Evolutionary conservation across 495 filamentous ascomycete genomes (phyloP).

Genomic region (Trichocladium uniseriatum): DNA sequence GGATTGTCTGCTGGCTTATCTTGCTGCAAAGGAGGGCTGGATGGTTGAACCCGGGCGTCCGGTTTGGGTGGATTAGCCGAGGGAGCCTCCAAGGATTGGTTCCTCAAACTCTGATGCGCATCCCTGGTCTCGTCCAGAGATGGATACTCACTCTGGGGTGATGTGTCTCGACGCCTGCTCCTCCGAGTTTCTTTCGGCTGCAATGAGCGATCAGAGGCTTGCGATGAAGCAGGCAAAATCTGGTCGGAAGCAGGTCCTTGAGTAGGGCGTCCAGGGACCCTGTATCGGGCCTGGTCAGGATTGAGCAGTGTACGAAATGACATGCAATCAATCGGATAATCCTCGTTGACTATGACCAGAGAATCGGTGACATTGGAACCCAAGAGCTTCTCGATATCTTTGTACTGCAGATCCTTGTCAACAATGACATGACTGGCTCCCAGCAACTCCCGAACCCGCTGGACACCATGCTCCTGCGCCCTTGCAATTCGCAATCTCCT

Average conservation of each 20-base stretch:
- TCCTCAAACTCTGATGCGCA: neutral
- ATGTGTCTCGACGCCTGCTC: constrained; percentile 2
- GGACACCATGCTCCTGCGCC: constrained; percentile 66
- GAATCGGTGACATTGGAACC: constrained; percentile 44
- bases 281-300: constrained; percentile 50
- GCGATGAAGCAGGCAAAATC: constrained; percentile 20
- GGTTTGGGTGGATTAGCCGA: no score
- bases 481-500: constrained; percentile 64
- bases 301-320: constrained; percentile 49
- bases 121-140: neutral
- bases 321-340: constrained; percentile 74
- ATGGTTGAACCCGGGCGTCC: neutral
- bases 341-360: constrained; percentile 54
- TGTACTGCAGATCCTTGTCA: constrained; percentile 57
- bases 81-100: neutral
- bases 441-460: constrained; percentile 28
- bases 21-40: neutral
- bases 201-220: constrained; percentile 19
- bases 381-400: constrained; percentile 55
- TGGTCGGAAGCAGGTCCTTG: neutral
- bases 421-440: constrained; percentile 67
- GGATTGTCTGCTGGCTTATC: neutral
- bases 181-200: constrained; percentile 18
- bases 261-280: constrained; percentile 35
- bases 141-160: constrained; percentile 8